A percentile compares a stretch with the other conserved stretches of the same genome.
Conservation (phyloP, 257 asterid species). For the Ballota nigra region DNA sequence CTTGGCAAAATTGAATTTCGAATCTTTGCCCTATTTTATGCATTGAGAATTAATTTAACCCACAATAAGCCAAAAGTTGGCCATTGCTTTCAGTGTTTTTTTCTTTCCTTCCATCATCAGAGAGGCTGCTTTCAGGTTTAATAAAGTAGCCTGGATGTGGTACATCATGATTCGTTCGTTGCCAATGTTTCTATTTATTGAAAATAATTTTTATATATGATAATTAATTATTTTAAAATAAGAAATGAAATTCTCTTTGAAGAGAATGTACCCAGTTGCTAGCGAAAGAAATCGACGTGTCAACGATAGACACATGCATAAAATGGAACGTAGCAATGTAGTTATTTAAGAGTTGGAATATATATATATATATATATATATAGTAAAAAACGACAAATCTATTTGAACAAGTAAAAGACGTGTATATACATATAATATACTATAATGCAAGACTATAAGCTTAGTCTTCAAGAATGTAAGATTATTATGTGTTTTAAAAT, state of each 20-base stretch:
- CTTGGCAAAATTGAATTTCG: slow-evolving; percentile 27
- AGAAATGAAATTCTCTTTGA: background rate
- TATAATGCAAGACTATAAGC: no score
- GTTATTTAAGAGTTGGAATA: slow-evolving; percentile 4
- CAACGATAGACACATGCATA: background rate
- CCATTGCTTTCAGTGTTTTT: background rate
- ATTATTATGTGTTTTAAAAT: no score
- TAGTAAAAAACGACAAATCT: no score
- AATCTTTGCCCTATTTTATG: slow-evolving; percentile 24
- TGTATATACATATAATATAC: no score
- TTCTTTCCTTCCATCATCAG: no score
- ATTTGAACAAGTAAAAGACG: no score
- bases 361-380: no score
- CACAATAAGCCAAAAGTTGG: slow-evolving; percentile 1
- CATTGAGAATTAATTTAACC: background rate
- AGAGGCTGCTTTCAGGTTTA: background rate
- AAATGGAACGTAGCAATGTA: slow-evolving; percentile 7
- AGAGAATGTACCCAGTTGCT: background rate
- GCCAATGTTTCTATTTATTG: background rate
- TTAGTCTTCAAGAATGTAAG: no score
- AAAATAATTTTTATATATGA: background rate
- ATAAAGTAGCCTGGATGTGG: background rate
- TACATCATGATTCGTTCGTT: no score
- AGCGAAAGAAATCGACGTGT: background rate
- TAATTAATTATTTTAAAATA: background rate